Conservation (phyloP, 306 rosid species). For the Prunus mongolica region DNA sequence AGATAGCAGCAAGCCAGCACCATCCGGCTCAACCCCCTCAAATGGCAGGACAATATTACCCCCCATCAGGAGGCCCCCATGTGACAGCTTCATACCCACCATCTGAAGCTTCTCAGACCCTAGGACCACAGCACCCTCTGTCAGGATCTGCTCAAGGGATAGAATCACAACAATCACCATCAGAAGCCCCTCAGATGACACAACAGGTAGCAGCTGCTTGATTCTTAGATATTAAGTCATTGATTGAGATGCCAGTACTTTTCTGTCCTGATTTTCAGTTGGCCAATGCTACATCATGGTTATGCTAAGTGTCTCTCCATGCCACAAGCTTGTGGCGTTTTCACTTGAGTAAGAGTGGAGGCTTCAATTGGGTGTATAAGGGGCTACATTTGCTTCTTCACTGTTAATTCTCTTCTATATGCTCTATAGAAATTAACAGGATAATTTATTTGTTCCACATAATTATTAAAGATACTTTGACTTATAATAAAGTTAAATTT, state of each 20-base stretch:
- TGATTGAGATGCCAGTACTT: slow-evolving; percentile 16
- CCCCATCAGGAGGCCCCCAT: slow-evolving; percentile 14
- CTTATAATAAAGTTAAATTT: background rate
- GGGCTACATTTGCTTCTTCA: slow-evolving; percentile 10
- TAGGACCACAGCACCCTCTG: slow-evolving; percentile 21
- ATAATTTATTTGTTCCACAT: slow-evolving; percentile 31
- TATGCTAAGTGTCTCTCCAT: slow-evolving; percentile 7
- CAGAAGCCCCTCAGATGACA: slow-evolving; percentile 38
- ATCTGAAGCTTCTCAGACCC: slow-evolving; percentile 3
- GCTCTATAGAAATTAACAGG: slow-evolving; percentile 16
- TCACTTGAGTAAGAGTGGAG: slow-evolving; percentile 1
- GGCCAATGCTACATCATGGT: slow-evolving; percentile 18
- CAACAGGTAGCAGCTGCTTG: slow-evolving; percentile 36
- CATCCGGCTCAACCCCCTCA: slow-evolving; percentile 25
- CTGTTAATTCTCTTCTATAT: slow-evolving; percentile 12
- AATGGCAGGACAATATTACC: slow-evolving; percentile 20
- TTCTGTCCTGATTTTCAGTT: slow-evolving; percentile 4
- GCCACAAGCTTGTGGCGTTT: slow-evolving; percentile 5
- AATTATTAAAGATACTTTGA: background rate
- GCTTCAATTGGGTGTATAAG: slow-evolving; percentile 14
- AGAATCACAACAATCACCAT: slow-evolving; percentile 33
- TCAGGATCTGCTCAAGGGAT: slow-evolving; percentile 31
- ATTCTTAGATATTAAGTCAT: slow-evolving; percentile 18
- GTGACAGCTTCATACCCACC: background rate
- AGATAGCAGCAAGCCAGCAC: slow-evolving; percentile 9